Evolutionary conservation across 1,284 basidiomycete species (phyloP).

Genomic region (Volvariella surrecta): DNA sequence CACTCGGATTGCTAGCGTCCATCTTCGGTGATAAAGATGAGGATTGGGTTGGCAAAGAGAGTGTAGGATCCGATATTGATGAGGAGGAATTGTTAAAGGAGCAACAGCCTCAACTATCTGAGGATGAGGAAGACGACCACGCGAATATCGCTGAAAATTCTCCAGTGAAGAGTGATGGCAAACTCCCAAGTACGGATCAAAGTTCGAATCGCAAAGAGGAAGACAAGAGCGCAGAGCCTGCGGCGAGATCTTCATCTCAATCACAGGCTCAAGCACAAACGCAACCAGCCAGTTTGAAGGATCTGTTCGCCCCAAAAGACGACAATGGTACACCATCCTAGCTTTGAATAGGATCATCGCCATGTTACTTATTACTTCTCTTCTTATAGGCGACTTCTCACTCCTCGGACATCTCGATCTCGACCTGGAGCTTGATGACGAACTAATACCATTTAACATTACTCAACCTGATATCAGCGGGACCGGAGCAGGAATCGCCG

Average conservation of each 20-base stretch:
- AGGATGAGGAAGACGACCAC: constrained; percentile 11
- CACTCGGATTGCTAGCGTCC: constrained; percentile 40
- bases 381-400: constrained; percentile 41
- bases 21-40: constrained; percentile 17
- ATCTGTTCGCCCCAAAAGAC: constrained; percentile 59
- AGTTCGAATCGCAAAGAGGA: no score
- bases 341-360: no score
- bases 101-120: constrained; percentile 9
- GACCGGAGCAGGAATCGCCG: no score
- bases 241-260: no score
- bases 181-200: no score
- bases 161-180: no score
- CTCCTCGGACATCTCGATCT: constrained; percentile 58
- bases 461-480: constrained; percentile 1
- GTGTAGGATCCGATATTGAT: constrained; percentile 44
- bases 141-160: constrained; percentile 10
- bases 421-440: constrained; percentile 58
- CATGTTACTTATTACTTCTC: no score
- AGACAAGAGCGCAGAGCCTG: no score
- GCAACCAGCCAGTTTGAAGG: constrained; percentile 37
- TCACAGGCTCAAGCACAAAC: no score
- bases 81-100: constrained; percentile 23
- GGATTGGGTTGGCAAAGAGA: constrained; percentile 50
- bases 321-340: constrained; percentile 56
- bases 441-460: constrained; percentile 19